Percentiles rank a stretch among this genome's conserved stretches.
Conservation (phyloP, 1,139 yeast genomes). For the Zygosaccharomyces sapae region DNA sequence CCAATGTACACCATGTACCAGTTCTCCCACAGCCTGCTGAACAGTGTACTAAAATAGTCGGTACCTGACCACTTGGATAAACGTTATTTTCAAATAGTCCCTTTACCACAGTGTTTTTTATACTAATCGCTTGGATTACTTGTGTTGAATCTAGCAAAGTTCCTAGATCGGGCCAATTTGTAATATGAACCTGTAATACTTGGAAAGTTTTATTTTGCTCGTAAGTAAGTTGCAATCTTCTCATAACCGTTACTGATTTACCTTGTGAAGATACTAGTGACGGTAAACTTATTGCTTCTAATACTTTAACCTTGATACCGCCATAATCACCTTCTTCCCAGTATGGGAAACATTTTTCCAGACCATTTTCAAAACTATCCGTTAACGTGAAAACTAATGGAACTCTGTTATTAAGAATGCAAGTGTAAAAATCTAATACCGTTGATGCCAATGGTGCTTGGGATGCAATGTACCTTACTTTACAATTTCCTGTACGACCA, state of each 20-base stretch:
- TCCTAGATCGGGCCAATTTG: conserved; percentile 80
- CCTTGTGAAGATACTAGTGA: background rate
- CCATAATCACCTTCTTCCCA: conserved; percentile 43
- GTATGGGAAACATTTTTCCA: conserved; percentile 52
- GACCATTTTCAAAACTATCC: conserved; percentile 50
- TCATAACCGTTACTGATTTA: conserved; percentile 28
- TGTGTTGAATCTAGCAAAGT: conserved; percentile 39
- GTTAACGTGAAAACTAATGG: conserved; percentile 68
- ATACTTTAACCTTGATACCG: conserved; percentile 26
- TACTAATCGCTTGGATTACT: conserved; percentile 33
- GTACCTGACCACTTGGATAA: conserved; percentile 28
- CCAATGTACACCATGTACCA: conserved; percentile 77
- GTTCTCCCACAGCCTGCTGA: conserved; percentile 93
- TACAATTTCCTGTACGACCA: conserved; percentile 8
- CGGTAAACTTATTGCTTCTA: conserved; percentile 18
- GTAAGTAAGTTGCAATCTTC: conserved; percentile 41
- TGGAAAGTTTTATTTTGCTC: conserved; percentile 30
- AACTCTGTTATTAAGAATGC: conserved; percentile 56
- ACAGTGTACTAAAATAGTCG: conserved; percentile 68
- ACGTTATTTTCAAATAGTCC: conserved; percentile 22
- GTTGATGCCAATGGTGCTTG: conserved; percentile 79
- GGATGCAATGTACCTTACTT: conserved; percentile 63
- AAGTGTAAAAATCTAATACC: conserved; percentile 70
- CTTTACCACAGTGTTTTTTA: conserved; percentile 31
- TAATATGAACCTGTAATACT: conserved; percentile 64